These are phyloP conservation scores for Aspergillus unguis DNA, from an alignment of 2,329 filamentous ascomycete species.

Conservation along the genomic window DNA sequence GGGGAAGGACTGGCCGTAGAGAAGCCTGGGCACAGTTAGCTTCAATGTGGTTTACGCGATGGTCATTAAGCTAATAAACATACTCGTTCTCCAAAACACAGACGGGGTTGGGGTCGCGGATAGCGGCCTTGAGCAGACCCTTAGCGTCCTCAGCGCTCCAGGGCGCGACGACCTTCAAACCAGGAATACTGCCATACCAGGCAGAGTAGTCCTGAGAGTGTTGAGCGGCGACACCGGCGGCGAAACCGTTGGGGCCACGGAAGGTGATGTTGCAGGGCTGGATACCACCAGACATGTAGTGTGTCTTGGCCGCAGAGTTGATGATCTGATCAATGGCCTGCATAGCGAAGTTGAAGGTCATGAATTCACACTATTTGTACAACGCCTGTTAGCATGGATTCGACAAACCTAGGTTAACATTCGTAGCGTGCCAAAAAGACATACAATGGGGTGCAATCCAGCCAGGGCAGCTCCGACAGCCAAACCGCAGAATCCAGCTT, in stretches of 20 bases:
- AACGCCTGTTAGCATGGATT: neutral
- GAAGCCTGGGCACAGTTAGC: slow-evolving; percentile 51
- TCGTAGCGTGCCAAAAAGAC: slow-evolving; percentile 37
- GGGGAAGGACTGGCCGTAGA: slow-evolving; percentile 93
- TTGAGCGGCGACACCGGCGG: slow-evolving; percentile 89
- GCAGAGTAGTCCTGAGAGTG: slow-evolving; percentile 98
- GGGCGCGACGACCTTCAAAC: slow-evolving; percentile 92
- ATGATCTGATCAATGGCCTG: slow-evolving; percentile 99
- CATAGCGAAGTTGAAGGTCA: slow-evolving; percentile 99
- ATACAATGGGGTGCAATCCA: slow-evolving; percentile 87
- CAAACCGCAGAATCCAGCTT: slow-evolving; percentile 90
- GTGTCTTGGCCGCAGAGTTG: slow-evolving; percentile 98
- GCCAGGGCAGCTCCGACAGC: slow-evolving; percentile 92
- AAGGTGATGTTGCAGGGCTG: slow-evolving; percentile 99
- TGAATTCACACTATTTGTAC: slow-evolving; percentile 81
- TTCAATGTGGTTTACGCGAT: neutral
- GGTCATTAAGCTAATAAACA: slow-evolving; percentile 19
- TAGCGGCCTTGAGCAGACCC: slow-evolving; percentile 94
- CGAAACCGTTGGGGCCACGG: slow-evolving; percentile 98
- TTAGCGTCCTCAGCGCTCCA: slow-evolving; percentile 99
- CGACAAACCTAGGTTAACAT: neutral
- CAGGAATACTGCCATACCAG: slow-evolving; percentile 98
- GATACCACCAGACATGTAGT: slow-evolving; percentile 99
- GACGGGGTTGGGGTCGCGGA: slow-evolving; percentile 96
- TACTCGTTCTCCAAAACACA: slow-evolving; percentile 82